Base-by-base conservation (phyloP, 257 asterid genomes). In the Fraxinus anomala region DNA sequence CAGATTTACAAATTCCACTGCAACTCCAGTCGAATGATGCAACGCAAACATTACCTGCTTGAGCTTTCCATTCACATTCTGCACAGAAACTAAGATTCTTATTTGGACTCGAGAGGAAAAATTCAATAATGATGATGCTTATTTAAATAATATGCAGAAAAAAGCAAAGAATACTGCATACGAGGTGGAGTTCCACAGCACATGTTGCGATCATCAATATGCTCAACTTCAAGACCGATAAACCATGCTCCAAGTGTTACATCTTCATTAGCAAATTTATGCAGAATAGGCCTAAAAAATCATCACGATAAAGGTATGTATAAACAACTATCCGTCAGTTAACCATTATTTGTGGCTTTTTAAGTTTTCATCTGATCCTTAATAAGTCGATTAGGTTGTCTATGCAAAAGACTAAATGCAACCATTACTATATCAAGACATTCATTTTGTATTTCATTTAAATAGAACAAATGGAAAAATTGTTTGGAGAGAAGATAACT, bases 1-100 rank as follows among this genome's bases (percentile, higher is more conserved):
- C 92, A 1, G 94, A 89, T 54, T 83, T 85, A 74, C 94, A 89
- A 37, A 89, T 86, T 76, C 94, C 94, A 26, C 94, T 89, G 87
- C 94, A 89, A 73, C 76, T 83, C 92, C 94, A 89, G 34, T 89
- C 94, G 23, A 87, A 89, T 7, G 91, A 79, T 1, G 91, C 89
- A 0, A 75, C 91, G 37, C 93, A 87, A 26, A 84, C 79, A 13
- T 76, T 86, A 26, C 93, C 90, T n/a, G 88, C 86, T 78, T 72
- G 84, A 9, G 87, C 87, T 76, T 54, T 86, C 86, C 81, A 77
- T 79, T 88, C 86, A 16, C 91, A 89, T 30, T 87, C 91, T 89
- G 88, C 78, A 74, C 23, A 47, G 72, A 69, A 68, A 24, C 34
- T 13, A 56, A 11, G 30, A 33, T 56, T 72, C 71, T 69, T 49